Conservation (phyloP, 83 land plant genomes). For the Thuja plicata region DNA sequence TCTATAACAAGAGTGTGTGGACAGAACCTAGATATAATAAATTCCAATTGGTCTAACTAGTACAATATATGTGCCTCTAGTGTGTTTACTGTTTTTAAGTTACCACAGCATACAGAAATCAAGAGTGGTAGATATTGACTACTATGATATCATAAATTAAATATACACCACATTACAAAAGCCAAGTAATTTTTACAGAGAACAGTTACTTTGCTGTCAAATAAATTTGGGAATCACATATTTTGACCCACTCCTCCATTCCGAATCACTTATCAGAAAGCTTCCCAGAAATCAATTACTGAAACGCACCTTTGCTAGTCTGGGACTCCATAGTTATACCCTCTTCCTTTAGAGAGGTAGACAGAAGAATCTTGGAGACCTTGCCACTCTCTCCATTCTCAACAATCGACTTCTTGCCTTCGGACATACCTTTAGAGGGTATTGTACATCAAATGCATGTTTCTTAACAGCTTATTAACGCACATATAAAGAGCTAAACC, state of each 20-base stretch:
- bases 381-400: constrained; percentile 16
- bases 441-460: background rate
- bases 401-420: background rate
- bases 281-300: background rate
- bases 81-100: background rate
- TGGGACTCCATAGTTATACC: constrained; percentile 8
- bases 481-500: background rate
- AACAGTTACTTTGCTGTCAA: background rate
- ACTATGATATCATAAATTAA: background rate
- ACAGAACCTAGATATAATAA: background rate
- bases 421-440: background rate
- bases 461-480: background rate
- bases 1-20: background rate
- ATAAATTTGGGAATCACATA: background rate
- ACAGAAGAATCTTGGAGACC: background rate
- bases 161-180: background rate
- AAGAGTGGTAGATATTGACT: background rate
- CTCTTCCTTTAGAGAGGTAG: background rate
- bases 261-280: background rate
- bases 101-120: background rate
- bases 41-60: background rate
- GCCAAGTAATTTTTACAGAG: background rate
- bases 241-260: background rate
- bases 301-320: constrained; percentile 10
- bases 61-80: background rate